Base-by-base conservation (phyloP, 2,329 filamentous ascomycete genomes). In the Penicillium hordei region DNA sequence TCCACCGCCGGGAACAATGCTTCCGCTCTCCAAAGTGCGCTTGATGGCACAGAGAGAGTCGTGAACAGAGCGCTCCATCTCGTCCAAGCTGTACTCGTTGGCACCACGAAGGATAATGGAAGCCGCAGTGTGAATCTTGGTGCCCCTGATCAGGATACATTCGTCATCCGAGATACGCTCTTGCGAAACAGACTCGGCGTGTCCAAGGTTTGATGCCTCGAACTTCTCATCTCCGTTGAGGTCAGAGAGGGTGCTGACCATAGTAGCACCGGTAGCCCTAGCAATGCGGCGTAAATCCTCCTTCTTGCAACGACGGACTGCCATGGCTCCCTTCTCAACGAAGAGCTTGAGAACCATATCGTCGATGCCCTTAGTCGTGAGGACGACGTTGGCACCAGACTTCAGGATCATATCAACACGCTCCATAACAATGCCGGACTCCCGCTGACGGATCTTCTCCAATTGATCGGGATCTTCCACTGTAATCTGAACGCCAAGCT, bases 81-180 rank as follows among this genome's bases (percentile, higher is more conserved):
- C 94, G 72, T 99, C 94, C 31, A 99, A 86, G 60, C 91, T 91
- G 80, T 90, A 97, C 77, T 99, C 94, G 78, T 99, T 97, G 67
- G 94, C 84, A 45, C 94, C 94, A 58, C 94, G 90, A 53, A 99
- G 89, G 67, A 99, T 95, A 76, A 97, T 92, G 19, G 94, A 99
- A 31, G 94, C 93, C 7, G 93, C 96, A 3, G 89, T 94, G 78
- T 94, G 91, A 29, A 89, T 85, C 81, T 97, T 97, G 70, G 94
- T 96, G 55, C 93, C 93, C 82, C 94, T 96, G 74, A 99, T 85
- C 63, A 99, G 80, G 65, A 99, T 99, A 77, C 93, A 97, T 81
- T 99, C 94, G 68, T 99, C 94, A 70, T 99, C 94, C 3, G 94
- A 97, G 74, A 99, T 97, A 71, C 93, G 89, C 82, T 97, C 94